Base-by-base conservation (phyloP, 345 rosid genomes). In the Arabis hirsuta region DNA sequence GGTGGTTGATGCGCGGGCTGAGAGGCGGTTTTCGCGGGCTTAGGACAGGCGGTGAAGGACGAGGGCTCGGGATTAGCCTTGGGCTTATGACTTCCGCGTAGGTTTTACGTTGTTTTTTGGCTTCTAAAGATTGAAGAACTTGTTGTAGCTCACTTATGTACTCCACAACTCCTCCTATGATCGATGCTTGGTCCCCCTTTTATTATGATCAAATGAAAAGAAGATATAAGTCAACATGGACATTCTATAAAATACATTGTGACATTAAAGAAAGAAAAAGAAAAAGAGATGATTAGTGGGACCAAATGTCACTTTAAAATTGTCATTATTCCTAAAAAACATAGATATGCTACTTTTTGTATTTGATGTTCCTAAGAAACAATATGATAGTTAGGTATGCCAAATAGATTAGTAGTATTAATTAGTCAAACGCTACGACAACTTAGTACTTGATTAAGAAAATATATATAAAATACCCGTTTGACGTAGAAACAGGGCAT, bases 401-500 rank as follows among this genome's bases (percentile, higher is more conserved):
- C 73, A 26, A 26, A 46, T 38, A 64, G 24, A 53, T 53, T 72
- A 45, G 58, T 31, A 63, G 48, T 47, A 62, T 38, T 72, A 63
- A 36, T 31, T 42, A 54, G 20, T 42, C 11, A 11, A 41, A 13
- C 12, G 6, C 38, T 53, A 42, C 36, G 16, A 48, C 26, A 69
- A 34, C 47, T 63, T 19, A 44, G 59, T 34, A 44, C 3, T 36
- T 63, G 39, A 24, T 11, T 55, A 46, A 29, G 19, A 24, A 27
- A 56, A 47, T 22, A 0, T 31, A 52, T 72, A 29, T 16, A 41
- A 45, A 6, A 75, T 81, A 92, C 99, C 72, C 99, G 86, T 79
- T 96, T 96, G 84, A 96, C 96, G 73, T 96, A 92, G 90, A 96
- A 96, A 79, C 95, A 84, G 76, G 99, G 99, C 98, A 90, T 92